phyloP scores from a whole-genome alignment of 208 protist species.

The Acanthamoeba triangularis region DNA sequence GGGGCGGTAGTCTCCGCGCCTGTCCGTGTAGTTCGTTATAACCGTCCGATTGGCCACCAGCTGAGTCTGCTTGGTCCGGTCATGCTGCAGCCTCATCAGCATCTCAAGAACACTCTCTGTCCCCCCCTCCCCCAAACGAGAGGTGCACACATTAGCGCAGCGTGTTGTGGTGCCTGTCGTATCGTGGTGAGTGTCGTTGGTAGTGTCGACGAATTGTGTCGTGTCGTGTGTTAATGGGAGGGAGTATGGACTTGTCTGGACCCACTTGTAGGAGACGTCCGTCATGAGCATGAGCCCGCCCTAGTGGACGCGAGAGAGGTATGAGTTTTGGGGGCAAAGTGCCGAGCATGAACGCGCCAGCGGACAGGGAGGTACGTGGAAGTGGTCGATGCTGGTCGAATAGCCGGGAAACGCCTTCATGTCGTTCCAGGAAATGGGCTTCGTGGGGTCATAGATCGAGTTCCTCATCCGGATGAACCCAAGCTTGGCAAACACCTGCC shows the following conservation, averaged over 20 bases:
- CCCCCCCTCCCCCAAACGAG: not conserved
- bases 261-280: not conserved
- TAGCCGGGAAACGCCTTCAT: not conserved
- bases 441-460: not conserved
- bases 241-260: not conserved
- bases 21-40: not conserved
- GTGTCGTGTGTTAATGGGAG: too few relatives aligned
- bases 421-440: not conserved
- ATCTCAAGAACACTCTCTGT: not conserved
- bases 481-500: not conserved
- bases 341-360: too few relatives aligned
- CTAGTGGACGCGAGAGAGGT: not conserved
- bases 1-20: not conserved
- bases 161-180: too few relatives aligned
- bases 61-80: not conserved
- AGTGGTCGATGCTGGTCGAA: not conserved
- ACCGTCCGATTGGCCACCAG: not conserved
- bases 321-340: not conserved
- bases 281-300: not conserved
- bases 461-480: not conserved
- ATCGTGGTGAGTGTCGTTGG: too few relatives aligned
- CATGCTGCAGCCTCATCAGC: not conserved
- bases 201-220: too few relatives aligned
- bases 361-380: conserved; percentile 17
- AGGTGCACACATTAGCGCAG: too few relatives aligned